Conservation (phyloP, 2,329 filamentous ascomycete species). For the Diplodia scrobiculata region DNA sequence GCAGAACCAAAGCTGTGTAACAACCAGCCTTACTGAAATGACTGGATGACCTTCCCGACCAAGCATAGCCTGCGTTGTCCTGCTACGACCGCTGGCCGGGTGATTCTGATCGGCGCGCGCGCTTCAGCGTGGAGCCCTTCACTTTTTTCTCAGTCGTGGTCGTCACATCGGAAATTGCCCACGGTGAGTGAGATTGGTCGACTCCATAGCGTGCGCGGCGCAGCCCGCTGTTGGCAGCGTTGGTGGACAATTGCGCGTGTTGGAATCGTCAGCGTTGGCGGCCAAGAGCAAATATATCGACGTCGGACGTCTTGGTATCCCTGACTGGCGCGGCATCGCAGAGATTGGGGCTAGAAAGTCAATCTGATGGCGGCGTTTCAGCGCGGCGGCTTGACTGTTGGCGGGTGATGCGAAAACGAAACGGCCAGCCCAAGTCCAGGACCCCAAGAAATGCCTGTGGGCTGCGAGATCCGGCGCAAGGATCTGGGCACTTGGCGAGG, state of each 20-base stretch:
- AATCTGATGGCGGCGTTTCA: conserved; percentile 21
- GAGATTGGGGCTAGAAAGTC: conserved; percentile 20
- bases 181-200: background rate
- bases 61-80: background rate
- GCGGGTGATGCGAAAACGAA: conserved; percentile 6
- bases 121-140: background rate
- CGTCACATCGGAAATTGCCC: conserved; percentile 18
- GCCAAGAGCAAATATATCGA: conserved; percentile 20
- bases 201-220: conserved; percentile 7
- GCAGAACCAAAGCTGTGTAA: conserved; percentile 9
- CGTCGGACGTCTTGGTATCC: conserved; percentile 16
- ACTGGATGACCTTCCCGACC: conserved; percentile 2
- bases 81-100: conserved; percentile 2
- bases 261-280: conserved; percentile 1
- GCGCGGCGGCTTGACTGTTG: background rate
- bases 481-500: conserved; percentile 19
- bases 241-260: background rate
- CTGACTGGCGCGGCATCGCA: conserved; percentile 13
- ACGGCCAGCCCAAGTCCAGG: conserved; percentile 11
- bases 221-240: background rate
- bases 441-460: conserved; percentile 13
- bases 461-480: background rate
- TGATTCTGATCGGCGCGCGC: conserved; percentile 18
- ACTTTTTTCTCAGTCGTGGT: background rate
- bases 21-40: conserved; percentile 17